Conservation (phyloP, 768 basidiomycete species). For the Mrakia hoshinonis region DNA sequence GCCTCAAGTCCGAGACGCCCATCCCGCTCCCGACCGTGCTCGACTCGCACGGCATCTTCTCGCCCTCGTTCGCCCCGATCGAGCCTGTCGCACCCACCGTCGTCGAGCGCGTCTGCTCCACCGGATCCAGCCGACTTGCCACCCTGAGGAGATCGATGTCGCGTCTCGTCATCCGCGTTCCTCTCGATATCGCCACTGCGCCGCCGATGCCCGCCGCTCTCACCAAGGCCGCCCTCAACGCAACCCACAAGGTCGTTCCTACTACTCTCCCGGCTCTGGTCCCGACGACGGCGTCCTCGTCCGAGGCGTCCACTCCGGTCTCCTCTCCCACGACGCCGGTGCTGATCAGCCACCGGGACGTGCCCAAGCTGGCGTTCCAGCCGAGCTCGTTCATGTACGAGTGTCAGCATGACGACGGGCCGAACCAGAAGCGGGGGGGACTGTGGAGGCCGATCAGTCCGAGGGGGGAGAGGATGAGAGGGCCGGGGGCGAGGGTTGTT, state of each 20-base stretch:
- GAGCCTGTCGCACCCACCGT: neutral
- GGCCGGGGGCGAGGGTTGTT: too few relatives aligned
- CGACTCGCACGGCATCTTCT: constrained; percentile 25
- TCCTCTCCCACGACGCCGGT: neutral
- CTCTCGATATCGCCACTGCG: neutral
- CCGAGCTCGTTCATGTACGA: constrained; percentile 8
- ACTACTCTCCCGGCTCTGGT: neutral
- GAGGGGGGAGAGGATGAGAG: neutral
- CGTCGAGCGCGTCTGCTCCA: neutral
- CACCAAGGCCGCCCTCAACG: neutral
- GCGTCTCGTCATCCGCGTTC: neutral
- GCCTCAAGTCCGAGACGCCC: constrained; percentile 17
- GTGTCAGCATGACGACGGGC: neutral
- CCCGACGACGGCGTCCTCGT: neutral
- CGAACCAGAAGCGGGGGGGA: neutral
- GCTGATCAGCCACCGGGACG: neutral
- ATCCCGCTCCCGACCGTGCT: constrained; percentile 17
- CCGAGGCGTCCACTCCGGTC: neutral
- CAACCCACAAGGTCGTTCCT: neutral
- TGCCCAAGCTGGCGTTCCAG: constrained; percentile 21
- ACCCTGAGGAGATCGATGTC: constrained; percentile 3
- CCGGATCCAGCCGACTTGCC: neutral
- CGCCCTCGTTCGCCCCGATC: neutral
- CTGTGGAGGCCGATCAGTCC: constrained; percentile 9
- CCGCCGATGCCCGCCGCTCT: neutral